phyloP scores from a whole-genome alignment of 176 grass and related monocot species.

The Eragrostis curvula region DNA sequence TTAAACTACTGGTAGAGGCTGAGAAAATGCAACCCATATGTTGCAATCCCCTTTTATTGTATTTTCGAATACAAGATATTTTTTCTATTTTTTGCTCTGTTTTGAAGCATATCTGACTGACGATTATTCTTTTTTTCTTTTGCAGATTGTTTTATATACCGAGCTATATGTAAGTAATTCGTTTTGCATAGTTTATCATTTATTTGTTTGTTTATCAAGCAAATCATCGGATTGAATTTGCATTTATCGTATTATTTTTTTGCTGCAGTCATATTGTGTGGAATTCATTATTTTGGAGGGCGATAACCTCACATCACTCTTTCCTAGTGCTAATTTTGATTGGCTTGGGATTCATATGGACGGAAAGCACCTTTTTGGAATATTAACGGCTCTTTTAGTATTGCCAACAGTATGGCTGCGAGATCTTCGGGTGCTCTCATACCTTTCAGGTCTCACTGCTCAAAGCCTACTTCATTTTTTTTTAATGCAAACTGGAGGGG shows the following conservation, averaged over 20 bases:
- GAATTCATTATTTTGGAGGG: slow-evolving; percentile 98
- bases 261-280: slow-evolving; percentile 84
- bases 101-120: slow-evolving; percentile 20
- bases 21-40: background rate
- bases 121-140: slow-evolving; percentile 32
- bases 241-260: slow-evolving; percentile 30
- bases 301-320: slow-evolving; percentile 86
- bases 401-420: slow-evolving; percentile 88
- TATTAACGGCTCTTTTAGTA: slow-evolving; percentile 76
- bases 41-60: background rate
- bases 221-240: background rate
- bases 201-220: slow-evolving; percentile 5
- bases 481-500: too few relatives aligned
- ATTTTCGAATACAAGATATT: background rate
- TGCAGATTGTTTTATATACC: slow-evolving; percentile 88
- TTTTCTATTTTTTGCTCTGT: background rate
- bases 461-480: slow-evolving; percentile 14
- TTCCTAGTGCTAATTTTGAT: slow-evolving; percentile 60
- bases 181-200: background rate
- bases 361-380: slow-evolving; percentile 74
- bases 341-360: slow-evolving; percentile 74
- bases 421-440: slow-evolving; percentile 88
- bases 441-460: slow-evolving; percentile 72
- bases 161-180: slow-evolving; percentile 82
- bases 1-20: background rate